Base-by-base conservation (phyloP, 2,329 filamentous ascomycete species). In the Neopestalotiopsis sp. region DNA sequence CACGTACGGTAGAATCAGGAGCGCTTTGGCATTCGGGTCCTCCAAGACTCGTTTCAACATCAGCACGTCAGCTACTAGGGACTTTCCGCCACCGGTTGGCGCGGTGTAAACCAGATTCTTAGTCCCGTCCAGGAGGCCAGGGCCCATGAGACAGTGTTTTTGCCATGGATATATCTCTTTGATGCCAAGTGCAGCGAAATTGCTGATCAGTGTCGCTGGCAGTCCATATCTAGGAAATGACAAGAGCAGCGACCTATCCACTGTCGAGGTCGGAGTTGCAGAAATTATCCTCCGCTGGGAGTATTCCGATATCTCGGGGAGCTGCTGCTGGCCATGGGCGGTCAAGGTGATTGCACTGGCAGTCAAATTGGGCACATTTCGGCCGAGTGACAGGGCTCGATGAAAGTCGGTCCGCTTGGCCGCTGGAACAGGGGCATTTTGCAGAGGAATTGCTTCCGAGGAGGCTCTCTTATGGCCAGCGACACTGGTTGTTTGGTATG, bases 141-240 rank as follows among this genome's bases (percentile, higher is more conserved):
- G 89, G 0, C 89, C 89, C 66, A 91, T 83, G 7, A 95, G 83
- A 74, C 92, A 95, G 68, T 90, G 89, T 65, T 91, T 91, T 78
- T 94, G 92, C 92, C 92, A 95, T 2, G 91, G 90, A 74, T 94
- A 94, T 69, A 94, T 94, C 72, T 86, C 87, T 56, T 84, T 86
- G 68, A 95, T 91, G n/a, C 92, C 92, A 52, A 92, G 82, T 0
- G 82, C 80, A 62, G 84, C 84, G 74, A 94, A 87, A 74, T 94
- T 94, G 20, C 83, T 79, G 3, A 92, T 87, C 52, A 94, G 81
- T 30, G 83, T 79, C 0, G 79, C 72, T 2, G 91, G 89, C 14
- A 95, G 82, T 9, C 82, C 87, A 80, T 94, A 95, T 52, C 81
- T 81, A 1, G 86, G 82, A 77, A 94, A 88, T 4, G 85, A 84